Evolutionary conservation across 768 basidiomycete genomes (phyloP), one percentile per base, ranked within the genome.

Genomic region (Austroboletus festivus): DNA sequence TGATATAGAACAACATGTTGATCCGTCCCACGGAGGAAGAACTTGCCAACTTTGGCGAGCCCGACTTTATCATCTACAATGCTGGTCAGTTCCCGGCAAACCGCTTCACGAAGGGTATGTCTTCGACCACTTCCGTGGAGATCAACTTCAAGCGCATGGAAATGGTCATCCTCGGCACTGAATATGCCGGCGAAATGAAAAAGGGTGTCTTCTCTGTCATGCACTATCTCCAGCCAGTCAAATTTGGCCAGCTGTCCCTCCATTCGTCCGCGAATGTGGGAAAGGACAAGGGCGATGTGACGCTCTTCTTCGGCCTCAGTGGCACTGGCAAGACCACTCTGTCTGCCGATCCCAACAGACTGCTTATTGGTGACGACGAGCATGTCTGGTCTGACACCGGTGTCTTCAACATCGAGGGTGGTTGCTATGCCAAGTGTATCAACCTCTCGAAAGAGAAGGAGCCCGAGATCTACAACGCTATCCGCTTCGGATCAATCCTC

Each of bases 121-220:
- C 92, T 53, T 96, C 93, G 10, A 91, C 93, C 24, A 98, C 96
- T 6, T 96, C 94, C 3, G 95, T 99, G 42, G 95, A 97, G 74
- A 92, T 99, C 78, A 99, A 99, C 82, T 98, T 99, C 74, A 96
- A 96, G 79, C 90, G 96, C 34, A 96, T 93, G 93, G 96, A 99
- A 72, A 99, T 99, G 96, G 95, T 99, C 62, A 98, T 99, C 64
- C 90, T 99, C 59, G 95, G 90, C 47, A 95, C 93, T 22, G 93
- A 97, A 67, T 97, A 97, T 64, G 93, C 93, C 24, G 93, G 93
- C 43, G 93, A 99, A 77, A 99, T 99, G 96, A 99, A 99, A 77
- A 99, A 99, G 83, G 96, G 96, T 64, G 91, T 99, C 68, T 99
- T 99, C 77, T 92, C 89, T 38, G 93, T 99, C 59, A 99, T 99